Percentiles rank a stretch among this genome's conserved stretches.
These are phyloP conservation scores for Chenopodium album DNA, from an alignment of 148 eudicot species.

Conservation along the genomic window DNA sequence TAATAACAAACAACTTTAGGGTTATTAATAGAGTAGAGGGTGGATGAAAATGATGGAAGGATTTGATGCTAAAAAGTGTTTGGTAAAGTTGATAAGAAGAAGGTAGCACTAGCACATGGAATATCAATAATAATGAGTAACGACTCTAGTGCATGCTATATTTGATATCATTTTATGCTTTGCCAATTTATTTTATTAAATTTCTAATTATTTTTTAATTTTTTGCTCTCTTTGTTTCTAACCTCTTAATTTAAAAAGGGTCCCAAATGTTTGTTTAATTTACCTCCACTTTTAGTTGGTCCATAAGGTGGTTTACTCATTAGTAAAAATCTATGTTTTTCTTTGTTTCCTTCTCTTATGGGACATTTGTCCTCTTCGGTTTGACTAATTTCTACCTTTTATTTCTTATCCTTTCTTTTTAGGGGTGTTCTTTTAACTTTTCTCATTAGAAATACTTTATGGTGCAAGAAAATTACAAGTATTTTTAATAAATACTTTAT, in stretches of 20 bases:
- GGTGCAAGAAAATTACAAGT: too few relatives aligned
- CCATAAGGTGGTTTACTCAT: neutral
- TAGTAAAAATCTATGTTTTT: neutral
- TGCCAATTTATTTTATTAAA: too few relatives aligned
- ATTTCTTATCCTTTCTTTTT: too few relatives aligned
- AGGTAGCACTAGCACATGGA: slow-evolving; percentile 15
- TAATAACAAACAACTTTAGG: neutral
- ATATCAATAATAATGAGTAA: slow-evolving; percentile 8
- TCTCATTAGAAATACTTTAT: too few relatives aligned
- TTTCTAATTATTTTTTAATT: too few relatives aligned
- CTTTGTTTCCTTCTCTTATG: neutral
- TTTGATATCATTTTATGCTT: neutral
- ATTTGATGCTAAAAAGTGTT: slow-evolving; percentile 14
- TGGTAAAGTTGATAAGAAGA: slow-evolving; percentile 12
- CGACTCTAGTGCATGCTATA: slow-evolving; percentile 2
- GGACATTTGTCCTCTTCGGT: neutral
- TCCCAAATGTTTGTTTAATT: neutral
- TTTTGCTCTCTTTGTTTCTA: neutral
- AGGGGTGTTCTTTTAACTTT: too few relatives aligned
- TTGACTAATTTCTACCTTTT: neutral
- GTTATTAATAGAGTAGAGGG: neutral
- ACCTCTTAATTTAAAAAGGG: neutral
- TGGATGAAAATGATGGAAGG: neutral
- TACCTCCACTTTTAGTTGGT: neutral
- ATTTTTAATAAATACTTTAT: too few relatives aligned